Conservation (phyloP, 2,329 filamentous ascomycete species). For the Ophiostoma tasmaniense region DNA sequence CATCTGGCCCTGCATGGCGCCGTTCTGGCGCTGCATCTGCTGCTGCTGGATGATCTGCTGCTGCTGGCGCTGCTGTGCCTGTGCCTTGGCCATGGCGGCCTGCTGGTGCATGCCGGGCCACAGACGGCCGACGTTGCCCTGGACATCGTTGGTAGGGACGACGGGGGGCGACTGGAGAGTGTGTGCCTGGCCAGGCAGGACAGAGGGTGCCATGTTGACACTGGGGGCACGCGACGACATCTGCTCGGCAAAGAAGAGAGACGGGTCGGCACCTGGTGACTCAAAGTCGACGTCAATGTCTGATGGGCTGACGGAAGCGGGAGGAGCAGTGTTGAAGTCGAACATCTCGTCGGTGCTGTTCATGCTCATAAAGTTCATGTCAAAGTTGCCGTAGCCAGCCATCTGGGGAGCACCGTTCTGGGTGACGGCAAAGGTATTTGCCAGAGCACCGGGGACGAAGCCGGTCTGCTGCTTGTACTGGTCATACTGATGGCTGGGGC, state of each 20-base stretch:
- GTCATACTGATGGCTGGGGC: slow-evolving; percentile 90
- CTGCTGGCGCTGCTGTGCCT: slow-evolving; percentile 59
- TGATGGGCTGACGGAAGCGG: slow-evolving; percentile 47
- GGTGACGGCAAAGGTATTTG: slow-evolving; percentile 71
- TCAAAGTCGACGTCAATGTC: slow-evolving; percentile 66
- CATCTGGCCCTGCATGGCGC: slow-evolving; percentile 32
- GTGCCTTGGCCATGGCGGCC: slow-evolving; percentile 67
- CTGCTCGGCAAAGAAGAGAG: slow-evolving; percentile 51
- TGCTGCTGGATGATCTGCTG: slow-evolving; percentile 54
- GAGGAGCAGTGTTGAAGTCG: slow-evolving; percentile 62
- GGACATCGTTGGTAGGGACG: slow-evolving; percentile 30
- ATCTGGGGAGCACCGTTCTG: slow-evolving; percentile 43
- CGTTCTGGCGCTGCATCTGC: slow-evolving; percentile 33
- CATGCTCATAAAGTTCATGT: slow-evolving; percentile 39
- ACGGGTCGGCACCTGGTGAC: slow-evolving; percentile 44
- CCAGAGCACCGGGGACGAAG: slow-evolving; percentile 74
- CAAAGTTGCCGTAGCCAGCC: slow-evolving; percentile 43
- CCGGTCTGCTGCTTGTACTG: slow-evolving; percentile 94
- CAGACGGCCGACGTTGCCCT: slow-evolving; percentile 59
- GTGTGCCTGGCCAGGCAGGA: slow-evolving; percentile 62
- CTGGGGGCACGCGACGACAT: slow-evolving; percentile 29
- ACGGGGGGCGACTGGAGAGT: slow-evolving; percentile 35
- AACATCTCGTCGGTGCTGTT: slow-evolving; percentile 58
- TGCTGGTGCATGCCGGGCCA: slow-evolving; percentile 94
- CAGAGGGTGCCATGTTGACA: slow-evolving; percentile 6